These are phyloP conservation scores for Geotrichum ghanense DNA, from an alignment of 805 yeast genomes.

Conservation along the genomic window DNA sequence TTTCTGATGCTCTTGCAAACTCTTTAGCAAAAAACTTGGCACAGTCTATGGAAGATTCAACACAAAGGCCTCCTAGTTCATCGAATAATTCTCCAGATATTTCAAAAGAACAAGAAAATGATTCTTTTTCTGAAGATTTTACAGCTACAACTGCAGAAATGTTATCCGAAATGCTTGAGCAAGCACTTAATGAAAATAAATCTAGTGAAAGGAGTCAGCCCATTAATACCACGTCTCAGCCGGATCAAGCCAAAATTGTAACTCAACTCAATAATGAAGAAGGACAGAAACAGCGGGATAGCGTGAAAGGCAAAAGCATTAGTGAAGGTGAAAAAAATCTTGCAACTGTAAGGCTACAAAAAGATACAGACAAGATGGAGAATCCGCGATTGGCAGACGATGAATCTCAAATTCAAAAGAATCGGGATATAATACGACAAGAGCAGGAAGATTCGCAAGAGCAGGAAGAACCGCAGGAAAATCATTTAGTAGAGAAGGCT, in stretches of 20 bases:
- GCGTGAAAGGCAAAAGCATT: too few species aligned
- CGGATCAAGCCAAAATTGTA: not conserved
- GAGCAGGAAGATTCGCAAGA: not conserved
- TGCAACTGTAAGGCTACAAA: too few species aligned
- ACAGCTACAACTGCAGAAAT: not conserved
- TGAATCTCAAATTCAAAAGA: too few species aligned
- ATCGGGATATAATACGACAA: too few species aligned
- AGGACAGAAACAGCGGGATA: too few species aligned
- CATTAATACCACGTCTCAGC: not conserved
- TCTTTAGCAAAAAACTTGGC: not conserved
- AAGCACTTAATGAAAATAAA: not conserved
- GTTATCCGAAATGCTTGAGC: not conserved
- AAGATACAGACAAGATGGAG: too few species aligned
- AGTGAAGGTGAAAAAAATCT: too few species aligned
- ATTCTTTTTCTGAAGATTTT: not conserved
- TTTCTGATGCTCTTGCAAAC: not conserved
- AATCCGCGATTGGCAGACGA: too few species aligned
- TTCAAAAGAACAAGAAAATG: not conserved
- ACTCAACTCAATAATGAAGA: too few species aligned
- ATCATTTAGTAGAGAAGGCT: not conserved
- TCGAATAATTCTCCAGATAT: too few species aligned
- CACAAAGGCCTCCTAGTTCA: too few species aligned
- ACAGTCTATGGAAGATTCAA: not conserved
- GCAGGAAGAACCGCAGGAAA: not conserved
- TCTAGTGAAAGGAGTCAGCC: not conserved